Evolutionary conservation across 495 filamentous ascomycete genomes (phyloP), one percentile per base, ranked within the genome.

Genomic region (Aspergillus ellipticus): DNA sequence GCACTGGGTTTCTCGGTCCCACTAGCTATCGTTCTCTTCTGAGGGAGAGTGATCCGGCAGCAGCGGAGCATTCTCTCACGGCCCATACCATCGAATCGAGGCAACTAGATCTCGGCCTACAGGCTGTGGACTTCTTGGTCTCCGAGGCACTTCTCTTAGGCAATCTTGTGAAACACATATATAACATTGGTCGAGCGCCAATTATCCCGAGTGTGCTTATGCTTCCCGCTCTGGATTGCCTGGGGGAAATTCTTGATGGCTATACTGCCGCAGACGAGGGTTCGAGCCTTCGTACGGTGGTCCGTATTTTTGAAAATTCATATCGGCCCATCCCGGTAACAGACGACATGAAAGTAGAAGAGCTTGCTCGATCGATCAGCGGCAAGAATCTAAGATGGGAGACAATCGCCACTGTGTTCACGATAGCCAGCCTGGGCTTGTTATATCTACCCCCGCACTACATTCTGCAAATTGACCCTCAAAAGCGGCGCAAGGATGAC

Each of bases 321-420:
- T 57, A 57, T 35, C 47, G 43, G 15, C 35, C 47, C 6, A 51
- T 57, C 16, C 37, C 37, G 11, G 29, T 43, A 0, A 22, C 33
- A 16, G n/a, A 45, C 6, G 35, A 33, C 10, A 43, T 35, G 47
- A 29, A 11, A 26, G 35, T 26, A 13, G 15, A 24, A 54, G 70
- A 51, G 49, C 62, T 24, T 49, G 62, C 31, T 45, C 65, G n/a
- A 19, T 63, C 28, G 24, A 74, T 73, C 35, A 73, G 69, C 3
- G 79, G 79, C 0, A 57, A 66, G 21, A 66, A 69, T 47, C 58
- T 80, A 11, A 68, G 78, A 8, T 83, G 79, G 78, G 79, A 82
- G 61, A 54, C 75, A 15, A 63, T 79, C 19, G 78, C 74, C 1
- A 54, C 74, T 17, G 57, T 81, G 0, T 71, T 76, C 11, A 55